A percentile compares a stretch with the other conserved stretches of the same genome.
phyloP scores from a whole-genome alignment of 441 rosid species.

The Populus hybrid region DNA sequence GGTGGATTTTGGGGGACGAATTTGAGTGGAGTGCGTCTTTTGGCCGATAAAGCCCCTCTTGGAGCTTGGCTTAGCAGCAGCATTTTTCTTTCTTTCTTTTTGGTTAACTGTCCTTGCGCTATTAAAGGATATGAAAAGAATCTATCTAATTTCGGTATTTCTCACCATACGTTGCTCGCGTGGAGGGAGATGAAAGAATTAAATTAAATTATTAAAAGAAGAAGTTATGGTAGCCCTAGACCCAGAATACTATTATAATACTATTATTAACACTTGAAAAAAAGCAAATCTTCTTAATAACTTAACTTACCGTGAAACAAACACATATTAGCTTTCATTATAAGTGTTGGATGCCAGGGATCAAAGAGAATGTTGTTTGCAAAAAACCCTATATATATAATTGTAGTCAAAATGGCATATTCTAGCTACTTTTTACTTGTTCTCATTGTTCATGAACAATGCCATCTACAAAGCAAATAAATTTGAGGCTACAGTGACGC shows the following conservation, averaged over 20 bases:
- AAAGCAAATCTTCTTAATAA: too few relatives aligned
- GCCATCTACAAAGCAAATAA: too few relatives aligned
- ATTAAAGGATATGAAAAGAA: background rate
- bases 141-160: background rate
- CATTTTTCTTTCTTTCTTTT: constrained; percentile 24
- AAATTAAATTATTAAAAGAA: background rate
- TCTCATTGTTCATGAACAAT: too few relatives aligned
- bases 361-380: too few relatives aligned
- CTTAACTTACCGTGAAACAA: too few relatives aligned
- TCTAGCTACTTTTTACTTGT: too few relatives aligned
- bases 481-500: too few relatives aligned
- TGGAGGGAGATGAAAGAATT: background rate
- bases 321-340: background rate
- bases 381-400: too few relatives aligned
- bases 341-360: too few relatives aligned
- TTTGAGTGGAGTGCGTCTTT: constrained; percentile 27
- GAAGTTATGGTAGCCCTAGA: background rate
- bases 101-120: background rate
- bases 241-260: background rate
- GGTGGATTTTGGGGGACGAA: constrained; percentile 21
- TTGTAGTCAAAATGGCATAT: too few relatives aligned
- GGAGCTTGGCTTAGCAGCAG: constrained; percentile 44
- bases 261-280: too few relatives aligned
- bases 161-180: background rate
- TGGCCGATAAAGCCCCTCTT: constrained; percentile 37